Percentiles rank a stretch among this genome's conserved stretches.
Conservation (phyloP, 495 filamentous ascomycete genomes). For the Aspergillus asperescens region DNA sequence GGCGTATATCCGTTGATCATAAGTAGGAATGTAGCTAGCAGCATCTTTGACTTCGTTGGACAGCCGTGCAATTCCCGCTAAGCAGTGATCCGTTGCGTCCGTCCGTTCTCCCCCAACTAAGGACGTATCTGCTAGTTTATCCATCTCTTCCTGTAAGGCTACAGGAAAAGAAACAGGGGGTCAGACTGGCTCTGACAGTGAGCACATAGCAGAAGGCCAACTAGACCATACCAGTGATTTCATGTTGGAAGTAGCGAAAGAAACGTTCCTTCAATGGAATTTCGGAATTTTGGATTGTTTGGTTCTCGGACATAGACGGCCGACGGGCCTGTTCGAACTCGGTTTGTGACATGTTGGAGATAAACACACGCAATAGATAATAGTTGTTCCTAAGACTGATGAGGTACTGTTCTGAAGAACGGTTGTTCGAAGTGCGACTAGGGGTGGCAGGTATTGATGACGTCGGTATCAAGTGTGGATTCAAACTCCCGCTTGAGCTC, state of each 20-base stretch:
- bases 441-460: conserved; percentile 20
- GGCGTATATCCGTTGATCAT: conserved; percentile 70
- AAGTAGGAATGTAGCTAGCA: conserved; percentile 62
- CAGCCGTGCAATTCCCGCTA: conserved; percentile 60
- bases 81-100: conserved; percentile 62
- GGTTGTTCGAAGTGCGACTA: background rate
- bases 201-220: conserved; percentile 10
- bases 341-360: conserved; percentile 29
- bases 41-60: conserved; percentile 66
- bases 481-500: background rate
- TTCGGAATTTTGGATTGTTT: conserved; percentile 38
- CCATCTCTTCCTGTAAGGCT: conserved; percentile 61
- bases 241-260: conserved; percentile 71
- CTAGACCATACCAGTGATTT: conserved; percentile 55
- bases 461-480: conserved; percentile 17
- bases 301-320: conserved; percentile 36
- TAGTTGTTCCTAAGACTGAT: background rate
- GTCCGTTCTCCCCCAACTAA: conserved; percentile 53
- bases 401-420: background rate
- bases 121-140: conserved; percentile 45
- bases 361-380: background rate
- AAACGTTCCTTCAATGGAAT: conserved; percentile 63
- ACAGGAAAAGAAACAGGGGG: conserved; percentile 9
- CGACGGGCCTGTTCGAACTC: conserved; percentile 30
- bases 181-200: conserved; percentile 15